phyloP scores from a whole-genome alignment of 768 basidiomycete species.

The Butyriboletus loyo region DNA sequence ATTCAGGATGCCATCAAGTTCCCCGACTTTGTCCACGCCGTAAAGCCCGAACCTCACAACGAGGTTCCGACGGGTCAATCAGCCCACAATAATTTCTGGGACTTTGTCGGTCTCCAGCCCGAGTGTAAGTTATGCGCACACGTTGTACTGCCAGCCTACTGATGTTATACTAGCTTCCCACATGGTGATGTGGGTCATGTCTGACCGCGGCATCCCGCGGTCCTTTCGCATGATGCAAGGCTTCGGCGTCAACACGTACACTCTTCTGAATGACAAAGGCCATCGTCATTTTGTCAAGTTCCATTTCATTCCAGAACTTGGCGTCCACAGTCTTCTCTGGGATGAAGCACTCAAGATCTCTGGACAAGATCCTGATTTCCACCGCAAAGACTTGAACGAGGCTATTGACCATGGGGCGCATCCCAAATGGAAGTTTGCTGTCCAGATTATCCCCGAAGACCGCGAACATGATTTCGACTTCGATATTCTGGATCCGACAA shows the following conservation, averaged over 20 bases:
- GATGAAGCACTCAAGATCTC: conserved; percentile 83
- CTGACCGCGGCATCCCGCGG: conserved; percentile 81
- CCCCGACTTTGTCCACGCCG: conserved; percentile 81
- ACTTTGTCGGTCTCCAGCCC: conserved; percentile 69
- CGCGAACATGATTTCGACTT: conserved; percentile 83
- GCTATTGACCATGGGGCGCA: conserved; percentile 70
- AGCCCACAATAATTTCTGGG: conserved; percentile 88
- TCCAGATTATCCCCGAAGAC: conserved; percentile 60
- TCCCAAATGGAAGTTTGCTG: conserved; percentile 77
- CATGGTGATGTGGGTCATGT: conserved; percentile 84
- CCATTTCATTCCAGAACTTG: conserved; percentile 78
- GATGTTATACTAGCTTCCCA: conserved; percentile 49
- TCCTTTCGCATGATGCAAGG: conserved; percentile 90
- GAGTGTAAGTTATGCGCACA: conserved; percentile 43
- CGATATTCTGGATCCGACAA: conserved; percentile 84
- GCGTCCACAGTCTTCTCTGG: conserved; percentile 82
- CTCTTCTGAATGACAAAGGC: conserved; percentile 62
- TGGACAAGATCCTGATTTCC: conserved; percentile 90
- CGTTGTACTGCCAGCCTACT: background rate
- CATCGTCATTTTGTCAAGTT: conserved; percentile 86
- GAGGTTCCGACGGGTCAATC: conserved; percentile 69
- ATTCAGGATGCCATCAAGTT: conserved; percentile 83
- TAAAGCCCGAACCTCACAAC: conserved; percentile 82
- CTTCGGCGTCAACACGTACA: conserved; percentile 84
- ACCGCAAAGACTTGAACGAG: conserved; percentile 81